These are phyloP conservation scores for Lablab purpureus DNA, from an alignment of 306 rosid species.

Conservation along the genomic window DNA sequence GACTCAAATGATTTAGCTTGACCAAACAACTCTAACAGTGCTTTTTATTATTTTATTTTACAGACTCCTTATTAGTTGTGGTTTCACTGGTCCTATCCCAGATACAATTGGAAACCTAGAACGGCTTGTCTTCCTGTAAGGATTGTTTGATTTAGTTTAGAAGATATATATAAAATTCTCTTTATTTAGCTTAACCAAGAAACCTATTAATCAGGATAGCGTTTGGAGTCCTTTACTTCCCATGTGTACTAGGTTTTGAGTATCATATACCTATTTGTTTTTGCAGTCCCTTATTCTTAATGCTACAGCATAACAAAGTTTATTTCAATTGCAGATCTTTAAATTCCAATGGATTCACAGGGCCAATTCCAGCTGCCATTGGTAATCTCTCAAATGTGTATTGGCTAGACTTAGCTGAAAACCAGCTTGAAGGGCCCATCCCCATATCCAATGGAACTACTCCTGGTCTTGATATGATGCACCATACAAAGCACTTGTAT, in stretches of 20 bases:
- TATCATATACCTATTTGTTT: constrained; percentile 3
- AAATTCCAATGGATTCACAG: constrained; percentile 55
- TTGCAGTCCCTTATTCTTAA: constrained; percentile 2
- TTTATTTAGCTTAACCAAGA: constrained; percentile 25
- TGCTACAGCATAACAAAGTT: constrained; percentile 27
- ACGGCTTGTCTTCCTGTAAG: constrained; percentile 67
- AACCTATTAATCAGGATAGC: background rate
- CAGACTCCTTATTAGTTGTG: constrained; percentile 69
- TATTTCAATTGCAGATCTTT: constrained; percentile 54
- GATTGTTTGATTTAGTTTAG: constrained; percentile 18
- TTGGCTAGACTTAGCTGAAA: constrained; percentile 60
- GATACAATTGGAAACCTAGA: constrained; percentile 63
- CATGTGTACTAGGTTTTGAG: constrained; percentile 3
- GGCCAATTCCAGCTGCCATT: constrained; percentile 55
- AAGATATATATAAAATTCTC: background rate
- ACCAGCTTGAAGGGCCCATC: constrained; percentile 53
- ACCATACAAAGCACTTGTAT: constrained; percentile 56
- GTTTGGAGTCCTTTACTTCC: constrained; percentile 26
- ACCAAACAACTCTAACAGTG: constrained; percentile 43
- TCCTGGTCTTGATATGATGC: constrained; percentile 62
- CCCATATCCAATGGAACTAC: constrained; percentile 57
- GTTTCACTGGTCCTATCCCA: constrained; percentile 75
- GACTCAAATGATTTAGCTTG: constrained; percentile 15
- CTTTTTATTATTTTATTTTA: constrained; percentile 24
- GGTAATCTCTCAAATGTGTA: constrained; percentile 54